Percentiles rank a stretch among this genome's conserved stretches.
Conservation (phyloP, 1,139 yeast genomes). For the Candida pseudocylindracea region DNA sequence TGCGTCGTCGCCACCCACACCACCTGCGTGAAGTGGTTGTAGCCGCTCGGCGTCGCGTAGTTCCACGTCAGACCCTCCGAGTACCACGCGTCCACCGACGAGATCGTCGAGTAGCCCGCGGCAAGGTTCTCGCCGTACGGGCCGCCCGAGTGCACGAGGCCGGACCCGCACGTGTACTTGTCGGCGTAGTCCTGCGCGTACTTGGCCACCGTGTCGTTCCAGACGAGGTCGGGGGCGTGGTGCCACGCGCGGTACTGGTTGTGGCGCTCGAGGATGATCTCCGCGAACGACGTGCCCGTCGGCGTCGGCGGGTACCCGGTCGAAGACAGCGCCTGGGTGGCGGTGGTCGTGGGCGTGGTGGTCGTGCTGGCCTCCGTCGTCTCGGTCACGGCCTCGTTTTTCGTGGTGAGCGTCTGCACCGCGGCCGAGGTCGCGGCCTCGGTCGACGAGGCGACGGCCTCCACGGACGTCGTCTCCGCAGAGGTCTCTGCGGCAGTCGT, state of each 20-base stretch:
- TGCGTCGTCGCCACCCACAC: constrained; percentile 1
- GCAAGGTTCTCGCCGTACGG: constrained; percentile 9
- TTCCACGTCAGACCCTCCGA: constrained; percentile 6
- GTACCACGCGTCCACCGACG: constrained; percentile 9
- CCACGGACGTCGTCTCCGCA: too few species aligned
- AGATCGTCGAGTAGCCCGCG: constrained; percentile 7
- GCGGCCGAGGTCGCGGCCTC: too few species aligned
- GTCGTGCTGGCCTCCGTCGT: too few species aligned
- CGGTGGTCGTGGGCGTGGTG: too few species aligned
- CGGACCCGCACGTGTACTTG: constrained; percentile 8
- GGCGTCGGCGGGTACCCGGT: constrained; percentile 3
- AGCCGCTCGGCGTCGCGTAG: constrained; percentile 7
- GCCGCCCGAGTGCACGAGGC: constrained; percentile 8
- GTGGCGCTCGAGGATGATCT: constrained; percentile 8
- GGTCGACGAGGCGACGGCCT: too few species aligned
- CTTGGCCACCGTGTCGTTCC: constrained; percentile 6
- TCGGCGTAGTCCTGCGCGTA: constrained; percentile 8
- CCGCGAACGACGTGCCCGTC: constrained; percentile 8
- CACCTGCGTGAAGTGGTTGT: constrained; percentile 2
- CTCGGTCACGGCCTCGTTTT: too few species aligned
- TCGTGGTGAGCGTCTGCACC: too few species aligned
- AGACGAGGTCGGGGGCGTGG: constrained; percentile 6
- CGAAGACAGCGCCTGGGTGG: too few species aligned
- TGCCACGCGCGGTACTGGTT: constrained; percentile 7
- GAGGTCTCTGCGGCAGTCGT: too few species aligned